Base-by-base conservation (phyloP, 768 basidiomycete species). In the Trametes maxima region DNA sequence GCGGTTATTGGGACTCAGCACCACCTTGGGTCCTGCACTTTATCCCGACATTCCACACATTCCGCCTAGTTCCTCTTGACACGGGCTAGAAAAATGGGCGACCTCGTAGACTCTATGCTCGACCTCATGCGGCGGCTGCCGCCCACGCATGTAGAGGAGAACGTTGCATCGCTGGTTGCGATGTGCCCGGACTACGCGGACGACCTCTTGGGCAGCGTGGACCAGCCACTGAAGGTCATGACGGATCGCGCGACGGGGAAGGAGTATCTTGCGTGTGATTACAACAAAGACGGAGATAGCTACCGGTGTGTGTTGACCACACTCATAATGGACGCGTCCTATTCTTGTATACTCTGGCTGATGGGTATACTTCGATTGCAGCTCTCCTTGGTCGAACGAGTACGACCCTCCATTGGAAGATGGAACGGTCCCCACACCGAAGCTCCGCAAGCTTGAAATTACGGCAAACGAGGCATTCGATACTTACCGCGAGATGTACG, bases 321-420 rank as follows among this genome's bases (percentile, higher is more conserved):
- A 17, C 6, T 25, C 16, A 24, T 6, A 52, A 3, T 11, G 43
- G 21, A 5, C 17, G 48, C n/a, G n/a, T n/a, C n/a, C n/a, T n/a
- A n/a, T n/a, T n/a, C n/a, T n/a, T n/a, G n/a, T n/a, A n/a, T n/a
- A n/a, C n/a, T n/a, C 17, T 17, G 36, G 10, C 49, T 37, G 25
- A 51, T 17, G 7, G 13, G 1, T 12, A 11, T 14, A 50, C 13
- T 24, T 21, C 8, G n/a, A 14, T 51, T 57, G 14, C 62, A 99
- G 96, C 69, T 99, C 97, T 2, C 97, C 97, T 8, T 98, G 96
- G 95, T 95, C 95, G 22, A 99, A 98, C 73, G 89, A 92, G 71
- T 99, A 98, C 71, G 89, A 94, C 64, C 92, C 95, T 22, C 90
- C 90, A 1, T 74, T 94, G 46, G 89, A 95, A 19, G 93, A 96